A percentile compares a stretch with the other conserved stretches of the same genome.
Evolutionary conservation across 495 filamentous ascomycete species (phyloP).

Genomic region (Xylaria scruposa): DNA sequence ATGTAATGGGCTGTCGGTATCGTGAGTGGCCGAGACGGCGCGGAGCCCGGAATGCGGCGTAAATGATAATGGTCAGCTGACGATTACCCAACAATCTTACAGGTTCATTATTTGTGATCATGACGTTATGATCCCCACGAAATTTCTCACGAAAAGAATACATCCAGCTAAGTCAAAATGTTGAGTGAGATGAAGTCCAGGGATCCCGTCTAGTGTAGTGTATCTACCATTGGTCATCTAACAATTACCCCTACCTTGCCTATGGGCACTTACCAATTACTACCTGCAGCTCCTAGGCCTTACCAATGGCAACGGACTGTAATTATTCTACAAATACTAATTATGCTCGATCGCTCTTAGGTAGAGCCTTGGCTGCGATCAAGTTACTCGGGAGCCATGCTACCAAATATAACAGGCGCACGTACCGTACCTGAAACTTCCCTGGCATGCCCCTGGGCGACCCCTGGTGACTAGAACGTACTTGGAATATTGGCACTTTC

Average conservation of each 20-base stretch:
- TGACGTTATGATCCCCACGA: slow-evolving; percentile 9
- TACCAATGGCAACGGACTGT: not conserved
- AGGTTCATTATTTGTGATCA: not conserved
- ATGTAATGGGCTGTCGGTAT: slow-evolving; percentile 8
- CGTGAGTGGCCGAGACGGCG: slow-evolving; percentile 10
- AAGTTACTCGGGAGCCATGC: not conserved
- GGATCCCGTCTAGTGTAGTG: not conserved
- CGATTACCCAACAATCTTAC: not conserved
- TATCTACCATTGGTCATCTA: too few relatives aligned
- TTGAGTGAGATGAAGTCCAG: slow-evolving; percentile 1
- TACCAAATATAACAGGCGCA: not conserved
- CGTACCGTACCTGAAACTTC: slow-evolving; percentile 21
- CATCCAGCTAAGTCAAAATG: not conserved
- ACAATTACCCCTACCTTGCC: too few relatives aligned
- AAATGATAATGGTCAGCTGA: slow-evolving; percentile 18
- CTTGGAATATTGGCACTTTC: not conserved
- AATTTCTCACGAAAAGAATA: not conserved
- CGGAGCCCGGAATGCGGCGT: slow-evolving; percentile 10
- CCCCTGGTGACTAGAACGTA: not conserved
- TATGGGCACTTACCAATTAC: not conserved
- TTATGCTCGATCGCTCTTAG: not conserved
- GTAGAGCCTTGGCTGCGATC: not conserved
- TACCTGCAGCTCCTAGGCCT: not conserved
- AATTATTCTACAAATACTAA: not conserved
- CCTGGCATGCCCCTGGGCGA: slow-evolving; percentile 10